Base-by-base conservation (phyloP, 129 eudicot genomes). In the Centella asiatica region DNA sequence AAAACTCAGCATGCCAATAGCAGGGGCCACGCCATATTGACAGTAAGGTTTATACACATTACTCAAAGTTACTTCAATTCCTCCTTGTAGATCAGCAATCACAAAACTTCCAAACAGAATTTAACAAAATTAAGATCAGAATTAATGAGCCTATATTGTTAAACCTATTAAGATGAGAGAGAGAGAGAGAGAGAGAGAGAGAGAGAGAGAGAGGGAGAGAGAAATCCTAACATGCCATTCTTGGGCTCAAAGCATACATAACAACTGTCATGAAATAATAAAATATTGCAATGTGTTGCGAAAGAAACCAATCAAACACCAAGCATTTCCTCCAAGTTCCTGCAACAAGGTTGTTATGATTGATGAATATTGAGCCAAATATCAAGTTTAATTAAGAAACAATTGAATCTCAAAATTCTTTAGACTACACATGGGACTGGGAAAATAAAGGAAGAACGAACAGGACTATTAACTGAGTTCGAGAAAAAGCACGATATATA, bases 301-400 rank as follows among this genome's bases (percentile, higher is more conserved):
- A 81, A 74, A 93, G 92, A 64, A 93, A 85, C 29, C 96, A 87
- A 69, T 93, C 99, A 71, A 93, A 69, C 99, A 93, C 95, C 82
- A 88, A 63, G 96, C 75, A 80, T 88, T 93, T 34, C 96, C 99
- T 66, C 96, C 99, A 63, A 93, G 34, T 81, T 93, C 99, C 99
- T 93, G 89, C 73, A 77, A 77, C 14, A 56, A 82, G 34, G 17
- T 55, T 31, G 39, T 37, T 10, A 36, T 2, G 12, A 12, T 14
- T 3, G 0, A 18, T 34, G 7, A 34, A 34, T 1, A 50, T 46
- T 31, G 17, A 20, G 42, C 44, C 22, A 14, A 47, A 32, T 20
- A 22, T 49, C 7, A 47, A 19, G 7, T 29, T 7, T 11, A 46
- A 45, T 29, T 13, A 7, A 10, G 11, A 29, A 9, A 40, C 40